Evolutionary conservation across 2,329 filamentous ascomycete species (phyloP).

Genomic region (Ramichloridium luteum): DNA sequence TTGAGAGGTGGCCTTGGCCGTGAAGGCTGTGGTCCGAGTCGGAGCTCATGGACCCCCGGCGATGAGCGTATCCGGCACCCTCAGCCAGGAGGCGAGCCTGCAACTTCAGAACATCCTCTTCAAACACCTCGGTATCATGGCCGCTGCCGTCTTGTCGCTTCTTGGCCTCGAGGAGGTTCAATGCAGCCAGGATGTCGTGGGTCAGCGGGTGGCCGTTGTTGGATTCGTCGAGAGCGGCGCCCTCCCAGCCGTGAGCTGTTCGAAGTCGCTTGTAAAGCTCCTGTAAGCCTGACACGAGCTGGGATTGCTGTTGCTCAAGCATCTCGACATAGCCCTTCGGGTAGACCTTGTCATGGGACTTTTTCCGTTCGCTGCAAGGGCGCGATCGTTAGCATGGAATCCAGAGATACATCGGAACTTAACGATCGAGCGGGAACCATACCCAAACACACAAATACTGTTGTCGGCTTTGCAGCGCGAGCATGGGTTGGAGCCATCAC

Average conservation of each 20-base stretch:
- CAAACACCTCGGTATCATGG: slow-evolving; percentile 42
- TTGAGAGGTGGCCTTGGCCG: slow-evolving; percentile 16
- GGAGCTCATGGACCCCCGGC: slow-evolving; percentile 44
- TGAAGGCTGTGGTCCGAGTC: slow-evolving; percentile 44
- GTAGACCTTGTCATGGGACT: slow-evolving; percentile 54
- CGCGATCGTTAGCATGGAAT: neutral
- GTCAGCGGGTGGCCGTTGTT: slow-evolving; percentile 47
- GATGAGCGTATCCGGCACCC: slow-evolving; percentile 38
- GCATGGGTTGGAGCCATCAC: slow-evolving; percentile 50
- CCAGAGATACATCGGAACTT: neutral
- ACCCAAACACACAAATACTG: slow-evolving; percentile 51
- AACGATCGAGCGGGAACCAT: slow-evolving; percentile 5
- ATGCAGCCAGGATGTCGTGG: slow-evolving; percentile 49
- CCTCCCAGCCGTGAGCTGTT: slow-evolving; percentile 44
- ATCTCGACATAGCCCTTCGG: slow-evolving; percentile 58
- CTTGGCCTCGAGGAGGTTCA: slow-evolving; percentile 44
- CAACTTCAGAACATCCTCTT: slow-evolving; percentile 45
- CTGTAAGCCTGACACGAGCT: slow-evolving; percentile 49
- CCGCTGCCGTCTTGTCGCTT: slow-evolving; percentile 33
- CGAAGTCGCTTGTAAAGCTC: slow-evolving; percentile 45
- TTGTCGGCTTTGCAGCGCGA: slow-evolving; percentile 51
- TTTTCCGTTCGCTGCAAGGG: slow-evolving; percentile 42
- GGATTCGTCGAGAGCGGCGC: slow-evolving; percentile 37
- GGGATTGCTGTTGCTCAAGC: slow-evolving; percentile 53
- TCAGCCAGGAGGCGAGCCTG: slow-evolving; percentile 43